Evolutionary conservation across 768 basidiomycete species (phyloP), one percentile per base, ranked within the genome.

Genomic region (Leccinum arenicola): DNA sequence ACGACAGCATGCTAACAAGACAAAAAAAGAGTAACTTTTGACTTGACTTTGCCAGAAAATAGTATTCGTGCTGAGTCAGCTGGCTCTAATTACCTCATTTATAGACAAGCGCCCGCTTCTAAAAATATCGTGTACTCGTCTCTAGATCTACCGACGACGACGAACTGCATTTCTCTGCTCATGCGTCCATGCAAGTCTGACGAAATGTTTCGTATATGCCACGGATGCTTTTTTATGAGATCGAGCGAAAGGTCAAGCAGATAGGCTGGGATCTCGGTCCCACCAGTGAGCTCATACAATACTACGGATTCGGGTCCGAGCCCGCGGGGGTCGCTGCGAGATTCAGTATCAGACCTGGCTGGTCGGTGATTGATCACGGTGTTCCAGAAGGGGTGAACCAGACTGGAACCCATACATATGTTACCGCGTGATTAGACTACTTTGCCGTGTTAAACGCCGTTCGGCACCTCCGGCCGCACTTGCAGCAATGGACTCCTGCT

Each of bases 1-100:
- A 67, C 54, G 62, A 64, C 33, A 72, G 49, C 73, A 73, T 73
- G 1, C 12, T 19, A 45, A 19, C 53, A 43, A 29, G 14, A 14
- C 35, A 31, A 47, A 48, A 49, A 6, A 27, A 27, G n/a, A 43
- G 5, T 11, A 19, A 33, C 2, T 9, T 12, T 36, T 33, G 55
- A 17, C 43, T 35, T 57, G 59, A 64, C 53, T 47, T 36, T 29
- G n/a, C 27, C 10, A 31, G 19, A 47, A 47, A 47, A 19, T 11
- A 31, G 40, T 38, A 19, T 21, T 31, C 21, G 15, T 58, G 67
- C 63, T 61, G 59, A 62, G 57, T 68, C 65, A 63, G 62, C 53
- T 0, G n/a, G 6, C 45, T 25, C 47, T 58, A 19, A 27, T 29
- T 6, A 10, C 29, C 9, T 52, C 19, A 6, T 7, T 19, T 45